Evolutionary conservation across 441 rosid species (phyloP), one percentile per base, ranked within the genome.

Genomic region (Erodium trifolium): DNA sequence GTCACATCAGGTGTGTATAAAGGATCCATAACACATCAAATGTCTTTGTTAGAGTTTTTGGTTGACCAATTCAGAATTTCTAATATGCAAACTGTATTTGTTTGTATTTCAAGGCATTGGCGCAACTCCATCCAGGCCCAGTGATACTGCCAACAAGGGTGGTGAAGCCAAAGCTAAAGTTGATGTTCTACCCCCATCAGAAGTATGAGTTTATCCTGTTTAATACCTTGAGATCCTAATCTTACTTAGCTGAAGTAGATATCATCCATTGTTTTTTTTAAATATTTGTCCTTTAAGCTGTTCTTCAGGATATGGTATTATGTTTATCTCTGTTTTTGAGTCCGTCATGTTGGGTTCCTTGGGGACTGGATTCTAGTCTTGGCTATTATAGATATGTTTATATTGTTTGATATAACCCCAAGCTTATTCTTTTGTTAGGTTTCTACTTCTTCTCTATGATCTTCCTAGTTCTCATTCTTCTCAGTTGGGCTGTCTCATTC

Each of bases 141-240:
- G 75, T 70, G 78, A 70, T 63, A 77, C 77, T 73, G 62, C 82
- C 67, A 59, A 71, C 67, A 89, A 81, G 71, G 74, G 71, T 68
- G 89, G 75, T 78, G 62, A 92, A 86, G 67, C 70, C 84, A 73
- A 87, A 83, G 81, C 84, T 3, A 81, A 77, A 67, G 81, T 82
- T 68, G 82, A 79, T 68, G 82, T 75, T 72, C 71, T 86, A 65
- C 84, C 84, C 68, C 71, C 79, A 59, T 70, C 82, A 64, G 89
- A 88, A 90, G 98, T 92, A 82, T 63, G 73, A 63, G 27, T 55
- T 27, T 16, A 16, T 60, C 29, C n/a, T 60, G 65, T 60, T 23
- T 11, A 13, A 60, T 57, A 43, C 49, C 16, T 57, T 17, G 11
- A 57, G 23, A 18, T 17, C 19, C 29, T 57, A 18, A 23, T 23